phyloP scores from a whole-genome alignment of 352 stramenopile genomes.

The Globisporangium mamillatum region DNA sequence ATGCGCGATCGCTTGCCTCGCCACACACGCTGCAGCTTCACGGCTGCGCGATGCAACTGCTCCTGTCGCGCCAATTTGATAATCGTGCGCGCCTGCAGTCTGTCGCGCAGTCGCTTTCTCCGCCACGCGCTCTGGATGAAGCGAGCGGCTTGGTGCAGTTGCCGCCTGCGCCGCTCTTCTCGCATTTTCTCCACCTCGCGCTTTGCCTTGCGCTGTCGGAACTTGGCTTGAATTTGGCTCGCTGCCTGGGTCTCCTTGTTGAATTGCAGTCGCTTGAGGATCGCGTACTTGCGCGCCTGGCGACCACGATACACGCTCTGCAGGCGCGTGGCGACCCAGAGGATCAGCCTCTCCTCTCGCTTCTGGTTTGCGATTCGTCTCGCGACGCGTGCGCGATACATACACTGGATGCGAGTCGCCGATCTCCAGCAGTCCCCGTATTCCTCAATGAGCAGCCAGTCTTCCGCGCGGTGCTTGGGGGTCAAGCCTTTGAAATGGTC shows the following conservation, averaged over 20 bases:
- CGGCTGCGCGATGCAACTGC: conserved; percentile 25
- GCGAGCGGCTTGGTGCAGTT: conserved; percentile 24
- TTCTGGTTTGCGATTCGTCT: conserved; percentile 33
- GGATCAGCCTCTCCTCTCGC: conserved; percentile 44
- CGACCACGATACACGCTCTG: conserved; percentile 68
- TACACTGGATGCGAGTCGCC: conserved; percentile 60
- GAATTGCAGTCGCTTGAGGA: conserved; percentile 42
- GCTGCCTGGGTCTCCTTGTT: conserved; percentile 62
- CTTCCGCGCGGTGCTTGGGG: conserved; percentile 66
- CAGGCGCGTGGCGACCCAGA: conserved; percentile 54
- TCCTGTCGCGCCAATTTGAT: conserved; percentile 11
- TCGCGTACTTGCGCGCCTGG: conserved; percentile 43
- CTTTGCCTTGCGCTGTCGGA: conserved; percentile 30
- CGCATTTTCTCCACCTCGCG: conserved; percentile 16
- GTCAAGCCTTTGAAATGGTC: conserved; percentile 75
- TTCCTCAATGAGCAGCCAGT: conserved; percentile 84
- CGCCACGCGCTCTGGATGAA: conserved; percentile 49
- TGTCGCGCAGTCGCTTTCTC: conserved; percentile 34
- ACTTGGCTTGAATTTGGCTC: conserved; percentile 48
- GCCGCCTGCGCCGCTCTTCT: conserved; percentile 17
- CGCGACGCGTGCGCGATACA: conserved; percentile 60
- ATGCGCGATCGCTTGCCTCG: conserved; percentile 46
- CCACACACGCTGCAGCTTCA: conserved; percentile 78
- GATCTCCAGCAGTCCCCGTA: conserved; percentile 78
- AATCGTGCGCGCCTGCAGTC: conserved; percentile 23